phyloP scores from a whole-genome alignment of 148 eudicot species.

The Linanthus parryae region DNA sequence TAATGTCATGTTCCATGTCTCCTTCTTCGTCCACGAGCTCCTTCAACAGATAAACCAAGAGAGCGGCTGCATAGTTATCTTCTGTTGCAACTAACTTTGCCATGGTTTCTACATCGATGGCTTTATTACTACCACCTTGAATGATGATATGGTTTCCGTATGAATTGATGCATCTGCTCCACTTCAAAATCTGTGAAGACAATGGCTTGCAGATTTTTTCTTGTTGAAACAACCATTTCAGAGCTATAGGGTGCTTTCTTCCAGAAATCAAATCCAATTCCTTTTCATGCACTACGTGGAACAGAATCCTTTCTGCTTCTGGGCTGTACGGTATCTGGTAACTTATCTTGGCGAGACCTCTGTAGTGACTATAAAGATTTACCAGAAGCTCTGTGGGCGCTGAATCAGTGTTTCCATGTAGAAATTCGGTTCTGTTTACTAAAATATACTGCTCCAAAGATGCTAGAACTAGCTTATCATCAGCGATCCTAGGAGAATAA shows the following conservation, averaged over 20 bases:
- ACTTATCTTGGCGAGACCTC: conserved; percentile 58
- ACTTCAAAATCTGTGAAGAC: conserved; percentile 57
- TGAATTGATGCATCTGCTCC: conserved; percentile 42
- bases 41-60: conserved; percentile 45
- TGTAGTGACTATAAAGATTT: conserved; percentile 66
- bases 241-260: conserved; percentile 51
- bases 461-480: conserved; percentile 73
- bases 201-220: conserved; percentile 59
- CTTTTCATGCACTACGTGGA: conserved; percentile 51
- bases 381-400: conserved; percentile 34
- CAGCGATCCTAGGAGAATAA: conserved; percentile 55
- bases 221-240: conserved; percentile 92
- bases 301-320: conserved; percentile 79
- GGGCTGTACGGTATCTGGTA: conserved; percentile 66
- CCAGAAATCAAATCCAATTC: conserved; percentile 58
- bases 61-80: conserved; percentile 53
- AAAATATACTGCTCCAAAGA: conserved; percentile 92
- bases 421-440: conserved; percentile 47
- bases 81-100: conserved; percentile 54
- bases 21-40: conserved; percentile 45
- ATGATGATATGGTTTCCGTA: conserved; percentile 18
- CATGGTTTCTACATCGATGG: conserved; percentile 30
- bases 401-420: conserved; percentile 30
- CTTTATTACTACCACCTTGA: conserved; percentile 18
- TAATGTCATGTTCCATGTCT: conserved; percentile 39